Percentiles rank a stretch among this genome's conserved stretches.
Conservation (phyloP, 768 basidiomycete genomes). For the Amanita polypyramis region DNA sequence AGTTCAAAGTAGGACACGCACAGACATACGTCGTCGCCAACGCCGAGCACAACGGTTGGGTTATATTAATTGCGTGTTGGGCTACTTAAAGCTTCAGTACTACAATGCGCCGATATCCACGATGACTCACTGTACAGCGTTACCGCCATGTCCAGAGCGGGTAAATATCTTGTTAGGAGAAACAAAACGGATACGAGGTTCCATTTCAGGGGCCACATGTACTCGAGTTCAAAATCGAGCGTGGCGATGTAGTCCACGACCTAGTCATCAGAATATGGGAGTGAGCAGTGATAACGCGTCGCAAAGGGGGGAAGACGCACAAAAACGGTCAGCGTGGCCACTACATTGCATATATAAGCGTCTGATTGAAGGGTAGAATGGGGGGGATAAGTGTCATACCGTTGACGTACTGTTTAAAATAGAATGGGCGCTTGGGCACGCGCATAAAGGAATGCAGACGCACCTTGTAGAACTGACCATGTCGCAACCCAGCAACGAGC, state of each 20-base stretch:
- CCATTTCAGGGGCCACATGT: slow-evolving; percentile 5
- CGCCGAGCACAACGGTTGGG: neutral
- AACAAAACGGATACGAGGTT: slow-evolving; percentile 5
- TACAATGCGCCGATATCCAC: no score
- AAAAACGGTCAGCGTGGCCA: slow-evolving; percentile 1
- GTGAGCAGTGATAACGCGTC: neutral
- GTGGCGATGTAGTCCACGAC: slow-evolving; percentile 5
- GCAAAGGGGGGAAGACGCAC: neutral
- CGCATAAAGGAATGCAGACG: slow-evolving; percentile 1
- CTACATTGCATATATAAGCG: neutral
- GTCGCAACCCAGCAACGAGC: neutral
- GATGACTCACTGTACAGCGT: slow-evolving; percentile 2
- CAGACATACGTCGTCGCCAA: slow-evolving; percentile 1
- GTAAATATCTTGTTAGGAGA: slow-evolving; percentile 1
- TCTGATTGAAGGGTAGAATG: neutral
- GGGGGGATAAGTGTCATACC: neutral
- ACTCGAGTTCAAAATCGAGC: slow-evolving; percentile 3
- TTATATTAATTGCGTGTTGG: neutral
- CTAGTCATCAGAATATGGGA: neutral
- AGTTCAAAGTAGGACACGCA: neutral
- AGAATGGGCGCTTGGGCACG: no score
- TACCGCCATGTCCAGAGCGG: neutral
- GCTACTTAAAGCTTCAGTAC: neutral
- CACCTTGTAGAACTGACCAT: neutral
- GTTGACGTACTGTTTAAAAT: no score